Base-by-base conservation (phyloP, 2,329 filamentous ascomycete genomes). In the Plenodomus lindquistii region DNA sequence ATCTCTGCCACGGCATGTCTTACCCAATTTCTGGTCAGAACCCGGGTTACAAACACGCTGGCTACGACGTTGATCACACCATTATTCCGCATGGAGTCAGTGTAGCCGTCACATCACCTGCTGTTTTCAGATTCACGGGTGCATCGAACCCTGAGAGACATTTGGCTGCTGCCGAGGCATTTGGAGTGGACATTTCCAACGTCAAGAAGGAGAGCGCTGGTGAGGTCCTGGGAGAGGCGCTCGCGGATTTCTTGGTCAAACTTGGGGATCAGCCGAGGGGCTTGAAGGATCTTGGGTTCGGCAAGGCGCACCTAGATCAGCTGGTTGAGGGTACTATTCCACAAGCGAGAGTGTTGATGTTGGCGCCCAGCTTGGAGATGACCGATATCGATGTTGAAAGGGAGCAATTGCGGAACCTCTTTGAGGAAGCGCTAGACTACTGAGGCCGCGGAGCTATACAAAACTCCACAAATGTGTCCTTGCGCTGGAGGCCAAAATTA, bases 1-100 rank as follows among this genome's bases (percentile, higher is more conserved):
- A 99, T 75, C 79, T 90, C 9, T 90, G 87, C 71, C 87, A 90
- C 69, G 87, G 93, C 69, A 97, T 99, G 93, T 95, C 89, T 19
- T 99, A 99, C 68, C 94, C 94, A 16, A 96, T 99, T 66, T 96
- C 91, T 0, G 90, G 91, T 22, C 92, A 97, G 70, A 99, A 99
- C 70, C 90, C 89, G 0, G 87, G 88, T 4, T 97, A 97, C 75
- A 86, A 85, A 63, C 94, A 99, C 69, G 73, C 81, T 0, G 94
- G 94, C n/a, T 99, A 99, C 72, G 78, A 86, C 2, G 85, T 96
- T 7, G 74, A 83, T 20, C 71, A 81, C 22, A 85, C 89, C 9
- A 88, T 99, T 63, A 97, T 99, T 66, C 94, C 94, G 0, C 94
- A 99, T 71, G 94, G 94, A 44, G 94, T 99, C 19, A 93, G 88